Conservation (phyloP, 768 basidiomycete species). For the Mycena belliarum region DNA sequence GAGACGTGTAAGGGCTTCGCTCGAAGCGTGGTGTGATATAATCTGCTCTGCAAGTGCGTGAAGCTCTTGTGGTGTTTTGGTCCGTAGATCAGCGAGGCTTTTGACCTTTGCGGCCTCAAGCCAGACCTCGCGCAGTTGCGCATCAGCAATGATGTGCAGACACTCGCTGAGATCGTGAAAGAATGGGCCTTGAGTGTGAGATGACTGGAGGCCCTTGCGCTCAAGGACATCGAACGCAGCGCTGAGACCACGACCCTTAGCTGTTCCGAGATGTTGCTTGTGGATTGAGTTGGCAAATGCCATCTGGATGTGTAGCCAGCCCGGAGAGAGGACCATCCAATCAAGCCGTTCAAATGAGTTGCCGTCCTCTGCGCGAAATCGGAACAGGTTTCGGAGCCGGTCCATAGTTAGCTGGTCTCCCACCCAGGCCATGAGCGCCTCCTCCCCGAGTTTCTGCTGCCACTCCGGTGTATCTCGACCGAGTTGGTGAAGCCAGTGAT, state of each 20-base stretch:
- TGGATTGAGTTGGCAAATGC: conserved; percentile 33
- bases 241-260: conserved; percentile 7
- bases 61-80: conserved; percentile 23
- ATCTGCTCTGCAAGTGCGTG: conserved; percentile 17
- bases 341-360: conserved; percentile 33
- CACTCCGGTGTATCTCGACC: neutral
- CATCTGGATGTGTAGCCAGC: conserved; percentile 37
- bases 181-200: conserved; percentile 22
- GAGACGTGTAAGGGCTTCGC: conserved; percentile 11
- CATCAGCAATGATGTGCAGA: conserved; percentile 28
- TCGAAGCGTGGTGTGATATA: conserved; percentile 21
- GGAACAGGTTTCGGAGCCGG: conserved; percentile 29
- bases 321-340: conserved; percentile 26
- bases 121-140: conserved; percentile 28
- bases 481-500: neutral
- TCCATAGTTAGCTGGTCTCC: conserved; percentile 36
- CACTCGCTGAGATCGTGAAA: conserved; percentile 27
- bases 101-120: conserved; percentile 17
- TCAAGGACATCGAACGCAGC: conserved; percentile 22
- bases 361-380: conserved; percentile 29
- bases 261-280: conserved; percentile 31
- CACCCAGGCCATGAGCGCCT: conserved; percentile 30
- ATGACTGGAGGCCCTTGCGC: conserved; percentile 19
- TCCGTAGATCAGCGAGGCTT: conserved; percentile 19
- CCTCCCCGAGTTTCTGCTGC: neutral